Evolutionary conservation across 441 rosid genomes (phyloP), one percentile per base, ranked within the genome.

Genomic region (Cnidoscolus chayamansa): DNA sequence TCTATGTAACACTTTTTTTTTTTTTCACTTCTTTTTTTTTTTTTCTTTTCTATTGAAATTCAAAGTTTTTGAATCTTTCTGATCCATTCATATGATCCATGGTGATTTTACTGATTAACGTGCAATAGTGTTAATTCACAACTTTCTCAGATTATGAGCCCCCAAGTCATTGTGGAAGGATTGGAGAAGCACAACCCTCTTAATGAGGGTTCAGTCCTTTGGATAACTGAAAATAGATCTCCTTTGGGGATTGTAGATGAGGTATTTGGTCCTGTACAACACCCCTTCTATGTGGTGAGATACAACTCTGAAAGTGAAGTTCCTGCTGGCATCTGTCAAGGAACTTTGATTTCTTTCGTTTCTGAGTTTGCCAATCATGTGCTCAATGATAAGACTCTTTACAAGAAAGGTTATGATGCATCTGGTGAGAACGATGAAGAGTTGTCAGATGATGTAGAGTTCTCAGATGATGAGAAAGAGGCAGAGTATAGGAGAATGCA

Each of bases 351-450:
- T 72, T 90, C 99, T 12, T 92, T 88, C 81, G 92, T 92, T 47
- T 80, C 85, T 0, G 99, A 96, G 77, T 96, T 87, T 77, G 96
- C 91, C 77, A 70, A 80, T 76, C 93, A 89, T 70, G 86, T 92
- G 68, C 88, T 96, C 63, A 83, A 78, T 62, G 88, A 90, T 71
- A 81, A 87, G 84, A 88, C 84, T 74, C 82, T 96, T 65, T 83
- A 90, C 86, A 86, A 83, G 80, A 96, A 96, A 88, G 98, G 98
- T 13, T 93, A 92, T 63, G 98, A 96, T 87, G 97, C 97, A 54
- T 93, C 99, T 65, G 97, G 97, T 59, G 96, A 93, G 72, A 84
- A 93, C 71, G 98, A 96, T 70, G 99, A 96, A 84, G 98, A 93
- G 89, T 25, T 89, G 59, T 73, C 87, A 7, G 89, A 90, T 7